Percentiles rank a stretch among this genome's conserved stretches.
Conservation (phyloP, 1,284 basidiomycete genomes). For the Macrocystidia cucumis region DNA sequence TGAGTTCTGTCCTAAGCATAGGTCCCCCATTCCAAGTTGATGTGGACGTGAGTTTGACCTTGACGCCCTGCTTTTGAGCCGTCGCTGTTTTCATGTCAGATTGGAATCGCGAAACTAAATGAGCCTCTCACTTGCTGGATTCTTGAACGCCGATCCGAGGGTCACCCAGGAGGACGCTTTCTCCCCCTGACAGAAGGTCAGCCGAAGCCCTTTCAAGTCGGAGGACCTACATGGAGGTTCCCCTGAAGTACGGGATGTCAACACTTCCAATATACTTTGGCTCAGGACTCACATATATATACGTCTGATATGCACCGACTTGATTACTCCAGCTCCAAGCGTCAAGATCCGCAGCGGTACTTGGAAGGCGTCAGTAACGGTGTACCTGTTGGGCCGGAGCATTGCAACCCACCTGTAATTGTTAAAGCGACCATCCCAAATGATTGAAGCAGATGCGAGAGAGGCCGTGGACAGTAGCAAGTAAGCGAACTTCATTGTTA, state of each 20-base stretch:
- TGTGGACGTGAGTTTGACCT: slow-evolving; percentile 6
- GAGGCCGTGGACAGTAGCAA: neutral
- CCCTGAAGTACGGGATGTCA: neutral
- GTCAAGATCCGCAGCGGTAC: neutral
- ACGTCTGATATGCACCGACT: slow-evolving; percentile 4
- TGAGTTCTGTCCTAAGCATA: slow-evolving; percentile 7
- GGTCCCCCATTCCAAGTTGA: slow-evolving; percentile 8
- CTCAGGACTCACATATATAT: slow-evolving; percentile 2
- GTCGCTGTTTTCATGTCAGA: neutral
- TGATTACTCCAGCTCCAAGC: slow-evolving; percentile 1
- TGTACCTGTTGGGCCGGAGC: too few relatives aligned
- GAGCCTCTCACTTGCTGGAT: slow-evolving; percentile 3
- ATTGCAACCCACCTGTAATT: slow-evolving; percentile 4
- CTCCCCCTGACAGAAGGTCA: neutral
- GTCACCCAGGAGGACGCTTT: slow-evolving; percentile 6
- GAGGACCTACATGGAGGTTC: slow-evolving; percentile 5
- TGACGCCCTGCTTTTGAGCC: slow-evolving; percentile 3
- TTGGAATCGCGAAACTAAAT: neutral
- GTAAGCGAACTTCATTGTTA: slow-evolving; percentile 1
- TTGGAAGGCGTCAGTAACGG: too few relatives aligned
- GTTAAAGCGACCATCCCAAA: slow-evolving; percentile 6
- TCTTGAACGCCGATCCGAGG: slow-evolving; percentile 5
- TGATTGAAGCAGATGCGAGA: slow-evolving; percentile 1
- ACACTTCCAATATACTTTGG: neutral
- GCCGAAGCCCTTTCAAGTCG: neutral